Evolutionary conservation across 1,139 yeast genomes (phyloP).

Genomic region (Taphrina flavorubra): DNA sequence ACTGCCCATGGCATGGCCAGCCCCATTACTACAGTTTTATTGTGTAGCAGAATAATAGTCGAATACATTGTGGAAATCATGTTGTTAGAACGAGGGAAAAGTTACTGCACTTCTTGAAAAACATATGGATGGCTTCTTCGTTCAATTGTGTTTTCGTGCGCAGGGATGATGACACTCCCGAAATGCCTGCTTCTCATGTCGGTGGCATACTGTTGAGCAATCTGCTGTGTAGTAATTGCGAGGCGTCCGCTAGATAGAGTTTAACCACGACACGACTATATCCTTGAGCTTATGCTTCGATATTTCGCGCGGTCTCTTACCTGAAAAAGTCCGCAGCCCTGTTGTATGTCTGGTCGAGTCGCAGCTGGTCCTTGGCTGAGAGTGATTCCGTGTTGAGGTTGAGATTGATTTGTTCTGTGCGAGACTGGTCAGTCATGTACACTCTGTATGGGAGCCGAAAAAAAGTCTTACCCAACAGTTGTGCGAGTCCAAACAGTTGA

Average conservation of each 20-base stretch:
- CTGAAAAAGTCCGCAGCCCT: conserved; percentile 31
- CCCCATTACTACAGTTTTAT: background rate
- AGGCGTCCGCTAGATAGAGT: conserved; percentile 25
- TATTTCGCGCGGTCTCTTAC: conserved; percentile 10
- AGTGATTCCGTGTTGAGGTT: conserved; percentile 21
- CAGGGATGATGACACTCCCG: too few relatives aligned
- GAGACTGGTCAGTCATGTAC: too few relatives aligned
- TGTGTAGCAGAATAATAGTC: background rate
- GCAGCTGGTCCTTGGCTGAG: conserved; percentile 28
- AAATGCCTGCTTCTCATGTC: background rate
- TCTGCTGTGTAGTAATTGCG: conserved; percentile 14
- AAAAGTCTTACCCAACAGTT: conserved; percentile 12
- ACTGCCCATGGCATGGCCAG: background rate
- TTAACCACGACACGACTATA: conserved; percentile 30
- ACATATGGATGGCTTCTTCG: too few relatives aligned
- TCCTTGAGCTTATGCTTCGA: background rate
- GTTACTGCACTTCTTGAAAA: too few relatives aligned
- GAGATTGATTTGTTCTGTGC: conserved; percentile 21
- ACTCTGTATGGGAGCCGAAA: too few relatives aligned
- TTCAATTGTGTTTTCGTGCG: background rate
- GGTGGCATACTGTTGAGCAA: conserved; percentile 5
- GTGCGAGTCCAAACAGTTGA: conserved; percentile 18
- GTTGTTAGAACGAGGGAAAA: background rate
- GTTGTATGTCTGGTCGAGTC: conserved; percentile 27
- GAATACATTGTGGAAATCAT: background rate